Conservation (phyloP, 805 yeast species). For the Candida gorgasii region DNA sequence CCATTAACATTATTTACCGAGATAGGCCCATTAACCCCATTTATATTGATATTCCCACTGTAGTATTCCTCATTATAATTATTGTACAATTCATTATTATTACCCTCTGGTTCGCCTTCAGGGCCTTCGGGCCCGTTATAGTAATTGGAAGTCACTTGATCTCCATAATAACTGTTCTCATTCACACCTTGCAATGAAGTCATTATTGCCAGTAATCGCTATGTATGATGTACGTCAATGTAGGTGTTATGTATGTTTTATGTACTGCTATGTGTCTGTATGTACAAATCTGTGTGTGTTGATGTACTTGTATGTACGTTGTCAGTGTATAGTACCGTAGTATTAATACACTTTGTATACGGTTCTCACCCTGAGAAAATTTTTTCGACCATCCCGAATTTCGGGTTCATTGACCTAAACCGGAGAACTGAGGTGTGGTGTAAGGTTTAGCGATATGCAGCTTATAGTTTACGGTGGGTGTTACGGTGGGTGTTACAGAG, state of each 20-base stretch:
- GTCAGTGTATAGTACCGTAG: no score
- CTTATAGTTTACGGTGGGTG: background rate
- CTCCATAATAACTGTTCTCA: slow-evolving; percentile 29
- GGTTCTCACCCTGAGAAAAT: slow-evolving; percentile 8
- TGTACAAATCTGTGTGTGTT: no score
- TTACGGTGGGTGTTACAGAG: background rate
- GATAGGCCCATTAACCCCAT: no score
- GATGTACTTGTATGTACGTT: no score
- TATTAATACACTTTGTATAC: no score
- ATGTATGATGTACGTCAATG: no score
- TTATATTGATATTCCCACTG: background rate
- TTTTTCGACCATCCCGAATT: slow-evolving; percentile 8
- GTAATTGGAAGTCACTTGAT: slow-evolving; percentile 7
- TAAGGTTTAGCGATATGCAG: background rate
- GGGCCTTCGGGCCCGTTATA: slow-evolving; percentile 2
- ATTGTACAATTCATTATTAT: slow-evolving; percentile 1
- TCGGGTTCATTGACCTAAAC: background rate
- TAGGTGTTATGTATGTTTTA: no score
- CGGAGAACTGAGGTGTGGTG: background rate
- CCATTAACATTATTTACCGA: no score
- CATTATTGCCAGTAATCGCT: slow-evolving; percentile 17
- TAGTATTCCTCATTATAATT: slow-evolving; percentile 1
- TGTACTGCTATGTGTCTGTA: no score
- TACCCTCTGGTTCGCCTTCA: background rate
- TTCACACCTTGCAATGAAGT: slow-evolving; percentile 31